phyloP scores from a whole-genome alignment of 768 basidiomycete genomes.

The Phlegmacium glaucopus region DNA sequence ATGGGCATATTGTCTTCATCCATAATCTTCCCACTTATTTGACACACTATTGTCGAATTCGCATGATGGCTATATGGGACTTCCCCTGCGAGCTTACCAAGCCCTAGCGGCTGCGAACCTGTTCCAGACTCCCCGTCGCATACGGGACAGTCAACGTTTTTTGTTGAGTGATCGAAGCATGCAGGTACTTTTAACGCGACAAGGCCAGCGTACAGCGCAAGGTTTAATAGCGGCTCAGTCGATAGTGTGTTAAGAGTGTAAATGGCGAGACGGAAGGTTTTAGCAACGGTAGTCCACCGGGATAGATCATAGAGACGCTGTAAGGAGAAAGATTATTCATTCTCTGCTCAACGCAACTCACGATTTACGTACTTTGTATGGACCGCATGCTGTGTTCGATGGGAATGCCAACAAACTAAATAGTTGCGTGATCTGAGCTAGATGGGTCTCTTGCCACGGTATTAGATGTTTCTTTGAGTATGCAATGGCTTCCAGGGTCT shows the following conservation, averaged over 20 bases:
- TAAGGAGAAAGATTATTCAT: constrained; percentile 4
- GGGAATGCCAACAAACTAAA: constrained; percentile 74
- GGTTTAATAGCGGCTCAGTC: constrained; percentile 79
- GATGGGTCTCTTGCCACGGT: constrained; percentile 80
- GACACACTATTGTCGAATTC: constrained; percentile 93
- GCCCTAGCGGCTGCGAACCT: constrained; percentile 40
- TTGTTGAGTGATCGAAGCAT: constrained; percentile 61
- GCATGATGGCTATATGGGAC: constrained; percentile 93
- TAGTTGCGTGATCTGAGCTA: constrained; percentile 72
- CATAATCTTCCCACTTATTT: constrained; percentile 90
- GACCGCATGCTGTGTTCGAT: constrained; percentile 64
- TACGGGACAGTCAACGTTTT: constrained; percentile 87
- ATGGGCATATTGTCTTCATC: constrained; percentile 91
- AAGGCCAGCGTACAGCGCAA: constrained; percentile 89
- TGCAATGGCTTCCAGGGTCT: constrained; percentile 72
- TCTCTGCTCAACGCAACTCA: constrained; percentile 5
- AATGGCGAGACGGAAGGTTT: constrained; percentile 81
- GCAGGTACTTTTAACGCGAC: constrained; percentile 86
- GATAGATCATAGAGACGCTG: constrained; percentile 81
- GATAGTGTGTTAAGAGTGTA: constrained; percentile 87
- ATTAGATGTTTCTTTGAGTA: constrained; percentile 82
- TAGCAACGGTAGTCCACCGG: constrained; percentile 74
- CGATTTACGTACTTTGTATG: constrained; percentile 66
- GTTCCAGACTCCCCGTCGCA: constrained; percentile 62
- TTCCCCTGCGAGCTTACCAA: constrained; percentile 75